Conservation (phyloP, 2,329 filamentous ascomycete genomes). For the Colletotrichum kahawae region DNA sequence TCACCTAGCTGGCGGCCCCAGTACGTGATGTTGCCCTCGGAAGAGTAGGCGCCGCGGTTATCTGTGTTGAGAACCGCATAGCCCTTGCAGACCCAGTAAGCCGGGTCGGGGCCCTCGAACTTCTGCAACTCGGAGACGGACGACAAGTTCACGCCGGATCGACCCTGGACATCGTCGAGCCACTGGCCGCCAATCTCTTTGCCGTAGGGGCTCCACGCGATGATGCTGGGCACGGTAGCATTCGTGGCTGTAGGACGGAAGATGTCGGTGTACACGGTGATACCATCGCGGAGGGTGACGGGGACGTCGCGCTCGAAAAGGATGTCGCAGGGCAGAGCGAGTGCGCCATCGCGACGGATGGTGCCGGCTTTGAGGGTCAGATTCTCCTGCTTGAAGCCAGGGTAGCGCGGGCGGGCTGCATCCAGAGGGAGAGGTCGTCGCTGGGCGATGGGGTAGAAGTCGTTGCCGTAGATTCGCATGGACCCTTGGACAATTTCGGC, state of each 20-base stretch:
- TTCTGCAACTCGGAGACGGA: background rate
- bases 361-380: background rate
- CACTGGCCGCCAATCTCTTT: background rate
- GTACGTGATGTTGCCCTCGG: background rate
- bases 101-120: background rate
- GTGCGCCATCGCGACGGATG: background rate
- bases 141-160: background rate
- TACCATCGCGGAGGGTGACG: background rate
- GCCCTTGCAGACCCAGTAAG: background rate
- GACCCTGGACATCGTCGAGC: background rate
- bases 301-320: background rate
- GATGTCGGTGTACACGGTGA: background rate
- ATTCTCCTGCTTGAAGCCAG: background rate
- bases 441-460: background rate
- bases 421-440: background rate
- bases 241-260: background rate
- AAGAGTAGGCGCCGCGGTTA: background rate
- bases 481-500: background rate
- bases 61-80: background rate
- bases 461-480: background rate
- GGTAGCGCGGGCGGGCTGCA: background rate
- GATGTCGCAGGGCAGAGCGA: background rate
- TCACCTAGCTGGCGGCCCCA: background rate
- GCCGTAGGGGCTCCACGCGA: background rate
- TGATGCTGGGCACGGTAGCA: background rate